These are phyloP conservation scores for Teratosphaeria viscida DNA, from an alignment of 2,329 filamentous ascomycete genomes.

Conservation along the genomic window DNA sequence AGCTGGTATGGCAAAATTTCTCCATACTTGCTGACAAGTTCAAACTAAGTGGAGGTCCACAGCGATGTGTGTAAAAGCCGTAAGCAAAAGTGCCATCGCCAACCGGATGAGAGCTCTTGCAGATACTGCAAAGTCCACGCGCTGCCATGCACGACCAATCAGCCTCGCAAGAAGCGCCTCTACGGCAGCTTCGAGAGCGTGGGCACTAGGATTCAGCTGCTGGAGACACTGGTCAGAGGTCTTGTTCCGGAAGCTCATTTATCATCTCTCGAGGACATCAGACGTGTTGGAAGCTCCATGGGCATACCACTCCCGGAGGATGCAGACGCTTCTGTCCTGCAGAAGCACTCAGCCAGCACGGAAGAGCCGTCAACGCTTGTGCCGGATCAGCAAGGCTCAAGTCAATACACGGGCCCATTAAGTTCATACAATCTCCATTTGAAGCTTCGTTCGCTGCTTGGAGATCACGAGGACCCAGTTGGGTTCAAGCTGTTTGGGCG, in stretches of 20 bases:
- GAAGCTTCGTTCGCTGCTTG: neutral
- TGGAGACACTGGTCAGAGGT: neutral
- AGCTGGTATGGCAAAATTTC: neutral
- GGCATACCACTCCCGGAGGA: neutral
- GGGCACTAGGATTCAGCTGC: neutral
- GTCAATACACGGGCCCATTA: neutral
- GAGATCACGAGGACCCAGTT: neutral
- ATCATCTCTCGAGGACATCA: neutral
- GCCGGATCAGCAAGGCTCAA: neutral
- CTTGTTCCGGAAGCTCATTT: neutral
- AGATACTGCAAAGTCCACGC: neutral
- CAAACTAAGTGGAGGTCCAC: neutral
- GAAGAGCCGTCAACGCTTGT: neutral
- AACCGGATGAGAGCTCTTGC: neutral
- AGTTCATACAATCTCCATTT: neutral
- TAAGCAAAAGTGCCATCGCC: neutral
- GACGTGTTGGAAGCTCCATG: neutral
- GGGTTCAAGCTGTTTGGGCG: neutral
- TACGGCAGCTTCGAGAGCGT: neutral
- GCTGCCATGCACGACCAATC: neutral
- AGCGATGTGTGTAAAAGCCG: neutral
- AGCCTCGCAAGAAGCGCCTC: neutral
- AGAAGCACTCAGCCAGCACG: neutral
- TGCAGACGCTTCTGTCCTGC: neutral
- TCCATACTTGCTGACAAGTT: neutral